phyloP scores from a whole-genome alignment of 2,329 filamentous ascomycete genomes.

The Fusarium sp. region DNA sequence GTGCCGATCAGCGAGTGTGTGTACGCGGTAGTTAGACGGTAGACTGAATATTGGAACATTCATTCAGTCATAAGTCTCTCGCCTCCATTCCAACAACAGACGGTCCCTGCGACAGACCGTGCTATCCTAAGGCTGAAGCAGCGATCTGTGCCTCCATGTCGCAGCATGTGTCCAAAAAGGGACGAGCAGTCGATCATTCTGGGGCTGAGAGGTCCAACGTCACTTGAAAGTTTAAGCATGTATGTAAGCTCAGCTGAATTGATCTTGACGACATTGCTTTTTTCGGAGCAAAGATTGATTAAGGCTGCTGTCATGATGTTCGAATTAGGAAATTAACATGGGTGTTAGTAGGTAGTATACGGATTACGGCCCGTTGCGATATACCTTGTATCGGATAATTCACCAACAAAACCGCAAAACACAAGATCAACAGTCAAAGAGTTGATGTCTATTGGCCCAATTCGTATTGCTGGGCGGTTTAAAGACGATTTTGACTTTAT shows the following conservation, averaged over 20 bases:
- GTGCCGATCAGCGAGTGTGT: background rate
- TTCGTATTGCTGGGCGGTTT: background rate
- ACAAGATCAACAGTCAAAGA: no score
- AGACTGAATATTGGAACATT: background rate
- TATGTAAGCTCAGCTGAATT: background rate
- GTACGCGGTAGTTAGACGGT: background rate
- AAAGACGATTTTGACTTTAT: background rate
- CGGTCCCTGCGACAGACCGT: constrained; percentile 5
- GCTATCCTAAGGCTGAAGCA: constrained; percentile 21
- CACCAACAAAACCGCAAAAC: no score
- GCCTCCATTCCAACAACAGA: constrained; percentile 1
- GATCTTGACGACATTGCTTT: background rate
- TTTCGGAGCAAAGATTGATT: no score
- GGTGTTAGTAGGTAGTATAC: no score
- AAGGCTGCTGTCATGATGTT: no score
- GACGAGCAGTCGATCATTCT: constrained; percentile 20
- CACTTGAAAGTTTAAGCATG: background rate
- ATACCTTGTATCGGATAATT: no score
- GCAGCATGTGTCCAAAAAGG: constrained; percentile 8
- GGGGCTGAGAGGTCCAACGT: constrained; percentile 9
- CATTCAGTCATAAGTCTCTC: background rate
- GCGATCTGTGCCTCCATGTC: constrained; percentile 17
- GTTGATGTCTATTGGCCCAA: background rate
- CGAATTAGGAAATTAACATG: no score
- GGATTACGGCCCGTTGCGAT: no score